Conservation (phyloP, 371 early-diverging fungal genomes). For the Rhizomucor pusillus region DNA sequence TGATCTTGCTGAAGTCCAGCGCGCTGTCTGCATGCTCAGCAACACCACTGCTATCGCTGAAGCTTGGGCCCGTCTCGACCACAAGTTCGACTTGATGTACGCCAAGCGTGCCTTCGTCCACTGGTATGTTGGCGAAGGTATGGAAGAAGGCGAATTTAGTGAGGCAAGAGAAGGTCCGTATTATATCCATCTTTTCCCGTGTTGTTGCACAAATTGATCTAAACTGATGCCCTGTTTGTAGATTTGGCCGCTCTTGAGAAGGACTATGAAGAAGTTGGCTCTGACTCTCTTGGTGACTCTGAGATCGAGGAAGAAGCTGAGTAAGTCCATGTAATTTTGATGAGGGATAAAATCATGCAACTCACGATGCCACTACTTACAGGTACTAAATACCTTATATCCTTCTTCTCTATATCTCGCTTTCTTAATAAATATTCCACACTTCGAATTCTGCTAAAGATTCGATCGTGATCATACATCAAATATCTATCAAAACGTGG, state of each 20-base stretch:
- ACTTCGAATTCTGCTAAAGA: too few relatives aligned
- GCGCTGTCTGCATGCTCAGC: conserved; percentile 91
- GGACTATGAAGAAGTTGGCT: conserved; percentile 97
- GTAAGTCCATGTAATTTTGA: too few relatives aligned
- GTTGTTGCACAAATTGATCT: too few relatives aligned
- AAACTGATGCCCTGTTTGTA: conserved; percentile 27
- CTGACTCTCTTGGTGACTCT: conserved; percentile 64
- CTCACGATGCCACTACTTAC: too few relatives aligned
- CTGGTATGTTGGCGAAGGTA: conserved; percentile 98
- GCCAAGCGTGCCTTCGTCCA: conserved; percentile 97
- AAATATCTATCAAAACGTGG: too few relatives aligned
- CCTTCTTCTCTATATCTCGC: too few relatives aligned
- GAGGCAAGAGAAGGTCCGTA: conserved; percentile 91
- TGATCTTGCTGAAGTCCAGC: conserved; percentile 83
- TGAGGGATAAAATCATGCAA: too few relatives aligned
- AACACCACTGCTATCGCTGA: conserved; percentile 95
- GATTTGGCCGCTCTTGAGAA: conserved; percentile 98
- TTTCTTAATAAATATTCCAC: too few relatives aligned
- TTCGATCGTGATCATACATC: too few relatives aligned
- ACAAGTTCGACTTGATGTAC: conserved; percentile 95
- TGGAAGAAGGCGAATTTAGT: conserved; percentile 87
- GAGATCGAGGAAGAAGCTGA: conserved; percentile 55
- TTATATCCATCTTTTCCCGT: conserved; percentile 16
- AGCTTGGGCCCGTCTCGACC: conserved; percentile 91
- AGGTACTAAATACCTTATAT: too few relatives aligned